phyloP scores from a whole-genome alignment of 202 grass and related monocot species.

The Cymbopogon flexuosus region DNA sequence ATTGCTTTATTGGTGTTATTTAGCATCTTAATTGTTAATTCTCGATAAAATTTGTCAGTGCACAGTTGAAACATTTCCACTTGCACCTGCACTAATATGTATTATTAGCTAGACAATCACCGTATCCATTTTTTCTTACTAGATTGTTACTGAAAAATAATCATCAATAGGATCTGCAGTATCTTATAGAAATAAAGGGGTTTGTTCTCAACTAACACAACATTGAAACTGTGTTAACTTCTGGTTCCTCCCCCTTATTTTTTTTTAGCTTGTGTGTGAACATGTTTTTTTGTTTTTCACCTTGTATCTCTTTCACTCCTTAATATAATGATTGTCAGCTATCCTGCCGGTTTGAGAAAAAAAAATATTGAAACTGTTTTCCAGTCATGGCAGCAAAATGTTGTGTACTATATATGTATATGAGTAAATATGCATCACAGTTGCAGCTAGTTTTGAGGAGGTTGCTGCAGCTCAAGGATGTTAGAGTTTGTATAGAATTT shows the following conservation, averaged over 20 bases:
- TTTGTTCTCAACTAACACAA: background rate
- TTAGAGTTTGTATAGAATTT: background rate
- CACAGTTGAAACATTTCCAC: background rate
- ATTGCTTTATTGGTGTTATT: background rate
- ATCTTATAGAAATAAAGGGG: background rate
- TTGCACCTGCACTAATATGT: background rate
- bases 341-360: background rate
- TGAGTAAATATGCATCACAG: background rate
- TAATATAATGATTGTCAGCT: background rate
- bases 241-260: background rate
- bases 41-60: background rate
- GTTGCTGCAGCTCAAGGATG: background rate
- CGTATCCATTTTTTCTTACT: background rate
- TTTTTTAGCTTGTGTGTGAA: background rate
- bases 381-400: background rate
- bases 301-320: background rate
- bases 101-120: constrained; percentile 8
- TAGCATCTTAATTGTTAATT: background rate
- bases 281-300: background rate
- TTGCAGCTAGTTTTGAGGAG: background rate
- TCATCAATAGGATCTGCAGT: background rate
- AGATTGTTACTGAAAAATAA: background rate
- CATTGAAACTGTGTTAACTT: background rate
- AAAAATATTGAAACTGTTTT: background rate
- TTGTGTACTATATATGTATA: background rate